Conservation (phyloP, 1,284 basidiomycete species). For the Cryptococcus amylolentus region DNA sequence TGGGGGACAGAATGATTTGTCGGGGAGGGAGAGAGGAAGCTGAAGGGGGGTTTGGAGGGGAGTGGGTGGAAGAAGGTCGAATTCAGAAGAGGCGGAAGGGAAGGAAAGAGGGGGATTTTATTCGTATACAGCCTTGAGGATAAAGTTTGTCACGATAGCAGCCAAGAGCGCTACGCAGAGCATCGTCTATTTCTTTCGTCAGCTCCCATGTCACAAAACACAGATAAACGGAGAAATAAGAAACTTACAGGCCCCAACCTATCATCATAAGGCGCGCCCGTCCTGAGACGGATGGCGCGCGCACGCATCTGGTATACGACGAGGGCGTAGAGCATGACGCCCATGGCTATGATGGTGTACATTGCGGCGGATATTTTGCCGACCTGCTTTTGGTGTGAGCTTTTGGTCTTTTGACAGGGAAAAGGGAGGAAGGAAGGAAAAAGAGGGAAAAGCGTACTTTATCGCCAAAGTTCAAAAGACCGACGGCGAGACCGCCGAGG, state of each 20-base stretch:
- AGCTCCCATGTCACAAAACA: neutral
- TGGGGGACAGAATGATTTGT: too few species aligned
- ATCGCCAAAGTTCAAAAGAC: slow-evolving; percentile 94
- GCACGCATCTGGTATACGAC: slow-evolving; percentile 97
- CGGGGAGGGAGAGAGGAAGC: too few species aligned
- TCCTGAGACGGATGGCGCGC: slow-evolving; percentile 82
- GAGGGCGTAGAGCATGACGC: slow-evolving; percentile 92
- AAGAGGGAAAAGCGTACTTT: slow-evolving; percentile 57
- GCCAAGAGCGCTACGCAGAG: slow-evolving; percentile 68
- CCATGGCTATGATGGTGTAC: slow-evolving; percentile 68
- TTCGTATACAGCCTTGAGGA: slow-evolving; percentile 56
- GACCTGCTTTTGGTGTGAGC: slow-evolving; percentile 23
- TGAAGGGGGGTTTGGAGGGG: too few species aligned
- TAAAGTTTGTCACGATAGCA: slow-evolving; percentile 84
- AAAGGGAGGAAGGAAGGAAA: neutral
- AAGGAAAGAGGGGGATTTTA: neutral
- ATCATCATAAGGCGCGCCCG: slow-evolving; percentile 95
- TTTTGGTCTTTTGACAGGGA: neutral
- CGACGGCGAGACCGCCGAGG: slow-evolving; percentile 86
- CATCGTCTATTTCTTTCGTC: slow-evolving; percentile 60
- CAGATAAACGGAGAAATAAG: neutral
- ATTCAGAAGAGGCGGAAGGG: too few species aligned
- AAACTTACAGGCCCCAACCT: slow-evolving; percentile 72
- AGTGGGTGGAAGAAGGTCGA: too few species aligned
- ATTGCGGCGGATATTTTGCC: slow-evolving; percentile 50